These are phyloP conservation scores for Endogone sp. DNA, from an alignment of 192 early-diverging fungal genomes.

Conservation along the genomic window DNA sequence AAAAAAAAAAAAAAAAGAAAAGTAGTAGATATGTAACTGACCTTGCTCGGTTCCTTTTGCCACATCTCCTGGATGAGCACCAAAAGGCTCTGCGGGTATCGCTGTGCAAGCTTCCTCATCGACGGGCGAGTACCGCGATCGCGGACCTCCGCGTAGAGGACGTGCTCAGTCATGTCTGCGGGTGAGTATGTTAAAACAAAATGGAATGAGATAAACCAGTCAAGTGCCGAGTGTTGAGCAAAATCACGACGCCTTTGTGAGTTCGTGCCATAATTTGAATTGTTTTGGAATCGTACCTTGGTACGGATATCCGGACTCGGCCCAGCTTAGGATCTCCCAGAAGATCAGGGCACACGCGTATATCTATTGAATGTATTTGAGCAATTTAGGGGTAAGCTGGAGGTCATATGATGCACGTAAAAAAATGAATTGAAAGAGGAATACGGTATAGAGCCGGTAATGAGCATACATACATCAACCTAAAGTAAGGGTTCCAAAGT, in stretches of 20 bases:
- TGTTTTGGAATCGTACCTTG: constrained; percentile 43
- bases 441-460: too few relatives aligned
- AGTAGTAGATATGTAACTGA: too few relatives aligned
- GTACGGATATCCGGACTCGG: constrained; percentile 65
- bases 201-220: background rate
- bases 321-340: constrained; percentile 79
- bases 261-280: constrained; percentile 9
- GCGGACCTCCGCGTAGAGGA: constrained; percentile 36
- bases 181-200: background rate
- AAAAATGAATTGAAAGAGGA: too few relatives aligned
- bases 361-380: constrained; percentile 10
- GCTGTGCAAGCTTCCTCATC: constrained; percentile 40
- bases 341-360: constrained; percentile 76
- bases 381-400: background rate
- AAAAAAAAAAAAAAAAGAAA: too few relatives aligned
- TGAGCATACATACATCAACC: constrained; percentile 15
- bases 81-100: constrained; percentile 56
- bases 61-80: constrained; percentile 70
- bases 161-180: constrained; percentile 20
- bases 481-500: background rate
- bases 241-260: too few relatives aligned
- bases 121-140: constrained; percentile 59
- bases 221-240: too few relatives aligned
- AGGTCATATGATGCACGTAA: background rate
- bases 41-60: constrained; percentile 52